Base-by-base conservation (phyloP, 2,329 filamentous ascomycete genomes). In the Calcarisporium arbuscula region DNA sequence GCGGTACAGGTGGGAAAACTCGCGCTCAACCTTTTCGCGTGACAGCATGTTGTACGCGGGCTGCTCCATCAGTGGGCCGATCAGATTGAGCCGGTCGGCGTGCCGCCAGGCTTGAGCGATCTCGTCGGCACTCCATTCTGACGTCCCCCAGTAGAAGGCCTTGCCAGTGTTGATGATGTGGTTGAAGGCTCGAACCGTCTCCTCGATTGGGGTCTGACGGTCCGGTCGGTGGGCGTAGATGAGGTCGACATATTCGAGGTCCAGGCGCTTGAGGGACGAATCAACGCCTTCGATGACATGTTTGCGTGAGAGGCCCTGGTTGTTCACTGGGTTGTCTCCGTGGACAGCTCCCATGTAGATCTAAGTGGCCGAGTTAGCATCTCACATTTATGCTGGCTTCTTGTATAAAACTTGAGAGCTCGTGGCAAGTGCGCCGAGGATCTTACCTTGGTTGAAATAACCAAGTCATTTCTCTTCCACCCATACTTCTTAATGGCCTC, bases 91-190 rank as follows among this genome's bases (percentile, higher is more conserved):
- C 43, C 65, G 68, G 45, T 80, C 75, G 21, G 79, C 74, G 40
- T 75, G 65, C 11, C 73, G 63, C 64, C 72, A 76, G 1, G 80
- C 79, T 38, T 75, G 67, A 6, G 72, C 69, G 50, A 83, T 82
- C 60, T 82, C 77, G 39, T 73, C 70, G 28, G 79, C 75, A 40
- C 66, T 69, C 78, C 79, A 83, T 54, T 82, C 76, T 0, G 75
- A 81, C 0, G 78, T 83, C 27, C 78, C 79, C 78, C 78, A 82
- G 64, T 83, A 82, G 43, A 85, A 74, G 3, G 77, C 74, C 60
- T 82, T 78, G 44, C 80, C 80, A 1, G 67, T 68, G 54, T 77
- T 65, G 53, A 85, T 82, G 34, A 85, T 59, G 55, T 82, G 68
- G 63, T 83, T 83, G 64, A 85, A 84, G 34, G 73, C 77, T 34